A percentile compares a stretch with the other conserved stretches of the same genome.
Conservation (phyloP, 345 rosid species). For the Punica granatum region DNA sequence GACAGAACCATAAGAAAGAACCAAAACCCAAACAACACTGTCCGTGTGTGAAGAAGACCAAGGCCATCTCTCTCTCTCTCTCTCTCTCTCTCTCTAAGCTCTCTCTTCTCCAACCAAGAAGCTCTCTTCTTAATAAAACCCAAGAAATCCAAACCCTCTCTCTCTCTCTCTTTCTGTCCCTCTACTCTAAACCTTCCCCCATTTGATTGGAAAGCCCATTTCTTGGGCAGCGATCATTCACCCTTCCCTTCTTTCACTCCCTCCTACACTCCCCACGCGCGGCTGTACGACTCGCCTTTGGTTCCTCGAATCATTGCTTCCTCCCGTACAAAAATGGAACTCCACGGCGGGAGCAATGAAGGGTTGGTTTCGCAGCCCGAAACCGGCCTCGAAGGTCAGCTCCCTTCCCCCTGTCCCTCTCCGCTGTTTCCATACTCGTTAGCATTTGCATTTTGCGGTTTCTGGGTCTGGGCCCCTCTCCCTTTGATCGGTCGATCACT, state of each 20-base stretch:
- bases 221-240: conserved; percentile 7
- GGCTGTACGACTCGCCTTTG: too few relatives aligned
- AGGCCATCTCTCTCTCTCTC: background rate
- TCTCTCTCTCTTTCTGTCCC: background rate
- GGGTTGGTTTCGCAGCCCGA: conserved; percentile 30
- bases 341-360: conserved; percentile 60
- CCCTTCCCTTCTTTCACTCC: background rate
- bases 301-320: background rate
- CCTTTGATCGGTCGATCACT: background rate
- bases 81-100: background rate
- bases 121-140: background rate
- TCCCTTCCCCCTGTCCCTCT: conserved; percentile 3
- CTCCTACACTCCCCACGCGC: background rate
- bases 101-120: background rate
- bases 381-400: conserved; percentile 62
- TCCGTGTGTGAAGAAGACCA: conserved; percentile 7
- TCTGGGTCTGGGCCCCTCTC: background rate
- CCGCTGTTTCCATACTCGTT: conserved; percentile 11
- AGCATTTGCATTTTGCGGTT: background rate
- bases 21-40: conserved; percentile 15
- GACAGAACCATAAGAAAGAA: background rate
- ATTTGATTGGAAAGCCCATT: conserved; percentile 7
- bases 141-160: conserved; percentile 2
- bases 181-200: background rate
- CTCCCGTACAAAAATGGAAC: conserved; percentile 23